Percentiles rank a stretch among this genome's conserved stretches.
Conservation (phyloP, 768 basidiomycete species). For the Podaxis rugospora region DNA sequence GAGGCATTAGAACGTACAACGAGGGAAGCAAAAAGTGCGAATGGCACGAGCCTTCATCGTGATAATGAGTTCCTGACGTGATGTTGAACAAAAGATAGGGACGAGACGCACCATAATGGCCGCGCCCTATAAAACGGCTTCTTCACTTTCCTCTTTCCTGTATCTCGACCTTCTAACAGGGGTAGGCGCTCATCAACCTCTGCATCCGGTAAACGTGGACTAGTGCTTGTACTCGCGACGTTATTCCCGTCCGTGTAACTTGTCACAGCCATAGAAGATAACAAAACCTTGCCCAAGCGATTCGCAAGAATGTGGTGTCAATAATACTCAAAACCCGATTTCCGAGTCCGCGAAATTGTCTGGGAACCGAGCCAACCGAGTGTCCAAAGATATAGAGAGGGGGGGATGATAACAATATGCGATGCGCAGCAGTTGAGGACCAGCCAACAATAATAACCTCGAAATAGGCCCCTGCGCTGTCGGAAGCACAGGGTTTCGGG, state of each 20-base stretch:
- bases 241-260: neutral
- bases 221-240: neutral
- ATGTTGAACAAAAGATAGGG: neutral
- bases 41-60: conserved; percentile 66
- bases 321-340: neutral
- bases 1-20: conserved; percentile 45
- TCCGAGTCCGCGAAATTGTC: no score
- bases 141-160: conserved; percentile 17
- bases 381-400: no score
- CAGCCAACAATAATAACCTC: no score
- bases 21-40: conserved; percentile 61
- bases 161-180: neutral
- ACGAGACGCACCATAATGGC: conserved; percentile 40
- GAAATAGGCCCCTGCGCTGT: no score
- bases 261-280: neutral
- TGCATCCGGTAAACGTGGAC: neutral
- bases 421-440: no score
- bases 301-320: neutral
- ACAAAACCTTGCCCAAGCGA: no score
- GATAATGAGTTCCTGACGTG: neutral
- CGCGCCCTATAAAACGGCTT: conserved; percentile 51
- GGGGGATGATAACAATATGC: no score
- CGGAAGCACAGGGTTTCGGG: no score
- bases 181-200: neutral
- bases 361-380: no score